Evolutionary conservation across 2,329 filamentous ascomycete genomes (phyloP).

Genomic region (Biscogniauxia mediterranea): DNA sequence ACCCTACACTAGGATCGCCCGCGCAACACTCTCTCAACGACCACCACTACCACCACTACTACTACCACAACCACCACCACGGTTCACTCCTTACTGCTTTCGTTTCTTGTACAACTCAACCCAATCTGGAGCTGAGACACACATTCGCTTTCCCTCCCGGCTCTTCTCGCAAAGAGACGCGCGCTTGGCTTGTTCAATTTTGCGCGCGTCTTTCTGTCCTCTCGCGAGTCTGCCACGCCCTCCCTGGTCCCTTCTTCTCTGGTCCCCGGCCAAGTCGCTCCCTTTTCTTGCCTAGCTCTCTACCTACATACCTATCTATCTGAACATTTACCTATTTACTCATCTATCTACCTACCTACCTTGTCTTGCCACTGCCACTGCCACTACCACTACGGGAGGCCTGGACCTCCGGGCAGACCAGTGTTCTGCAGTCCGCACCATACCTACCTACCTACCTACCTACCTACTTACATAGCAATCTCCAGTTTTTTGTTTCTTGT

Average conservation of each 20-base stretch:
- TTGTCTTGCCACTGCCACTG: constrained; percentile 13
- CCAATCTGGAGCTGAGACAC: constrained; percentile 25
- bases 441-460: constrained; percentile 9
- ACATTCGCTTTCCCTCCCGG: constrained; percentile 26
- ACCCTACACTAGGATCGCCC: constrained; percentile 19
- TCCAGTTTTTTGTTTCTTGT: not conserved
- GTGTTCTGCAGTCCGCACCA: constrained; percentile 12
- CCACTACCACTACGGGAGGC: constrained; percentile 12
- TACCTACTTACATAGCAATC: not conserved
- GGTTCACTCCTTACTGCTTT: constrained; percentile 21
- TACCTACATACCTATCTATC: constrained; percentile 22
- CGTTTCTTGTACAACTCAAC: constrained; percentile 30
- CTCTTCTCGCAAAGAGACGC: constrained; percentile 32
- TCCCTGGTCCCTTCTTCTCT: constrained; percentile 13
- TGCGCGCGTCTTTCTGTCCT: constrained; percentile 32
- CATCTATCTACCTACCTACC: not conserved
- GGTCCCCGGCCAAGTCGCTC: constrained; percentile 20
- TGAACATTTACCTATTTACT: constrained; percentile 14
- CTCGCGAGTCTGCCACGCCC: constrained; percentile 24
- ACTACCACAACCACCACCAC: constrained; percentile 9
- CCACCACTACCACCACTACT: constrained; percentile 9
- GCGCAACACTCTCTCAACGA: constrained; percentile 10
- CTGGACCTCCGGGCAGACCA: constrained; percentile 19
- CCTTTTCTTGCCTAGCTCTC: constrained; percentile 14
- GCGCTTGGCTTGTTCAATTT: constrained; percentile 34